Evolutionary conservation across 2,329 filamentous ascomycete genomes (phyloP).

Genomic region (Cadophora sp.): DNA sequence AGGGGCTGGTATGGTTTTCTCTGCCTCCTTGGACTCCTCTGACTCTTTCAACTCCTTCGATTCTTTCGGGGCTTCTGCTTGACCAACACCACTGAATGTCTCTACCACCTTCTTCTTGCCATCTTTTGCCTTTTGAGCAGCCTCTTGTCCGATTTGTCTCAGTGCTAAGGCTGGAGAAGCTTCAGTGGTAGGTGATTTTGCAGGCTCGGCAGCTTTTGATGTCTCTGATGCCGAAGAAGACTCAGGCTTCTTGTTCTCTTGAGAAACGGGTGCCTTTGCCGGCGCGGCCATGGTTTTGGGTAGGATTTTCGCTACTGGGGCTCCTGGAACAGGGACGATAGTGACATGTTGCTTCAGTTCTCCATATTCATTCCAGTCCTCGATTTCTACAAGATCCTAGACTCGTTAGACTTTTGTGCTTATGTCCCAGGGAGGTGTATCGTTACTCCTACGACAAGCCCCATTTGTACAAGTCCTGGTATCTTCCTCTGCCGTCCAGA

Average conservation of each 20-base stretch:
- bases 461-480: slow-evolving; percentile 87
- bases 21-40: slow-evolving; percentile 18
- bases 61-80: slow-evolving; percentile 31
- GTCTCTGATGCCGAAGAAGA: slow-evolving; percentile 36
- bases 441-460: slow-evolving; percentile 83
- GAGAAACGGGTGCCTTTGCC: slow-evolving; percentile 36
- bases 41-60: slow-evolving; percentile 1
- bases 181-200: slow-evolving; percentile 30
- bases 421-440: not conserved
- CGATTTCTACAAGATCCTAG: slow-evolving; percentile 90
- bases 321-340: slow-evolving; percentile 52
- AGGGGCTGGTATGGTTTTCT: slow-evolving; percentile 27
- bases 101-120: slow-evolving; percentile 51
- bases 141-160: slow-evolving; percentile 68
- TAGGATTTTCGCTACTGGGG: slow-evolving; percentile 16
- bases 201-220: slow-evolving; percentile 29
- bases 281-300: slow-evolving; percentile 37
- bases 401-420: slow-evolving; percentile 31
- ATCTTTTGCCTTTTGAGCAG: slow-evolving; percentile 68
- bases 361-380: slow-evolving; percentile 99
- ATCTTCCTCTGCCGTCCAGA: slow-evolving; percentile 74
- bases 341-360: slow-evolving; percentile 88
- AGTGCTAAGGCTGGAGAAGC: slow-evolving; percentile 50
- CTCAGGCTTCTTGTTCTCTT: slow-evolving; percentile 45
- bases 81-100: slow-evolving; percentile 34